phyloP scores from a whole-genome alignment of 106 monocot genomes.

The Apostasia shenzhenica region DNA sequence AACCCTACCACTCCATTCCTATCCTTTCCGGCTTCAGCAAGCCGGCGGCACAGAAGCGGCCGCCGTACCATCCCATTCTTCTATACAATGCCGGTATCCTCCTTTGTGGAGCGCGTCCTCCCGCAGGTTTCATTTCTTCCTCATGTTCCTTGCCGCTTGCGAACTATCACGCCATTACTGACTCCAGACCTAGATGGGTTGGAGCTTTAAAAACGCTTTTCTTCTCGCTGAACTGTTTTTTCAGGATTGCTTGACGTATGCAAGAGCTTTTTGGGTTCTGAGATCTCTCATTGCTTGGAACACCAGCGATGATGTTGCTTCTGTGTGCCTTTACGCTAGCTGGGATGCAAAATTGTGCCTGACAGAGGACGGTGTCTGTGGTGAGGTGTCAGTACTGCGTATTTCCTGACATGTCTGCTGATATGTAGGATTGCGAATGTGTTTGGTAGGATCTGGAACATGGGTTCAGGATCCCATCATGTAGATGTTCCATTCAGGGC shows the following conservation, averaged over 20 bases:
- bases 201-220: background rate
- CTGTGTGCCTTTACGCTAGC: constrained; percentile 55
- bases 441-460: background rate
- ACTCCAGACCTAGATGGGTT: constrained; percentile 4
- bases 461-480: background rate
- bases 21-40: background rate
- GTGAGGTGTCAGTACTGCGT: constrained; percentile 12
- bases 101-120: background rate
- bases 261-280: constrained; percentile 75
- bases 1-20: background rate
- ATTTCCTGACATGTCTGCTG: background rate
- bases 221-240: background rate
- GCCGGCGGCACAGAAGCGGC: background rate
- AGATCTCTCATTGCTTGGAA: constrained; percentile 73
- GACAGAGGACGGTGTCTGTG: constrained; percentile 40
- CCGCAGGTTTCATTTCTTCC: constrained; percentile 16
- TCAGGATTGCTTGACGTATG: constrained; percentile 44
- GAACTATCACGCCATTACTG: background rate
- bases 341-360: constrained; percentile 34
- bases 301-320: constrained; percentile 29
- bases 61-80: constrained; percentile 1
- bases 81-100: constrained; percentile 2
- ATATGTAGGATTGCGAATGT: background rate
- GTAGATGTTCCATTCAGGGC: no score
- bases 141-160: background rate